Percentiles rank a stretch among this genome's conserved stretches.
Conservation (phyloP, 106 monocot genomes). For the Phalaenopsis equestris region DNA sequence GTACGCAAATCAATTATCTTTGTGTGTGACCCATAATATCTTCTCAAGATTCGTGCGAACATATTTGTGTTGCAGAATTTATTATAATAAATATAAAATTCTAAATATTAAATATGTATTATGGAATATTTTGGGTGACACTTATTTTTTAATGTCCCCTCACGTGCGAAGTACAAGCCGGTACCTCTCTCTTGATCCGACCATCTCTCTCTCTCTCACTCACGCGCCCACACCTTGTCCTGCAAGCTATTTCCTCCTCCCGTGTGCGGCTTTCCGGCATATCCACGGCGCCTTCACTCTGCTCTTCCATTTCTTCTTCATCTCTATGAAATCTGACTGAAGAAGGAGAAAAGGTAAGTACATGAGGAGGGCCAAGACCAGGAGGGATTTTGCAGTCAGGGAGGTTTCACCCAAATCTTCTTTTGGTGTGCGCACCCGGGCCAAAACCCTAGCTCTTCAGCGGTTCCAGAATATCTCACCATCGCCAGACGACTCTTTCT, state of each 20-base stretch:
- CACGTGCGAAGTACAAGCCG: too few relatives aligned
- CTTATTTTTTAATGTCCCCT: too few relatives aligned
- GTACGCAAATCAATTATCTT: too few relatives aligned
- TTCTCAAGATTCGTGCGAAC: too few relatives aligned
- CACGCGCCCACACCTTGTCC: too few relatives aligned
- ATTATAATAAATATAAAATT: too few relatives aligned
- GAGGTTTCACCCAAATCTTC: conserved; percentile 30
- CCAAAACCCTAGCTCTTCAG: conserved; percentile 46
- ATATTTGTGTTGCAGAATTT: too few relatives aligned
- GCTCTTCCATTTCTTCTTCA: not conserved
- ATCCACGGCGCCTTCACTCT: not conserved
- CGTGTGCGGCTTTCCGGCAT: not conserved
- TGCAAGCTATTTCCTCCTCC: not conserved
- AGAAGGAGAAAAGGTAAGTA: conserved; percentile 25
- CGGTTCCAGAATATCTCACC: conserved; percentile 16
- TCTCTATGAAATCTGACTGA: not conserved
- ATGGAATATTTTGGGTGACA: too few relatives aligned
- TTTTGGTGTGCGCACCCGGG: conserved; percentile 44
- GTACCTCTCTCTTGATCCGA: too few relatives aligned
- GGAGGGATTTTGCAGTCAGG: conserved; percentile 39
- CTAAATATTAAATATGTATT: too few relatives aligned
- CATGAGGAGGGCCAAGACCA: conserved; percentile 35
- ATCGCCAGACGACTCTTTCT: not conserved
- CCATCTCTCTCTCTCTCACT: too few relatives aligned
- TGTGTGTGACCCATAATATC: too few relatives aligned